Conservation (phyloP, 2,329 filamentous ascomycete genomes). For the Microthyrium microscopicum region DNA sequence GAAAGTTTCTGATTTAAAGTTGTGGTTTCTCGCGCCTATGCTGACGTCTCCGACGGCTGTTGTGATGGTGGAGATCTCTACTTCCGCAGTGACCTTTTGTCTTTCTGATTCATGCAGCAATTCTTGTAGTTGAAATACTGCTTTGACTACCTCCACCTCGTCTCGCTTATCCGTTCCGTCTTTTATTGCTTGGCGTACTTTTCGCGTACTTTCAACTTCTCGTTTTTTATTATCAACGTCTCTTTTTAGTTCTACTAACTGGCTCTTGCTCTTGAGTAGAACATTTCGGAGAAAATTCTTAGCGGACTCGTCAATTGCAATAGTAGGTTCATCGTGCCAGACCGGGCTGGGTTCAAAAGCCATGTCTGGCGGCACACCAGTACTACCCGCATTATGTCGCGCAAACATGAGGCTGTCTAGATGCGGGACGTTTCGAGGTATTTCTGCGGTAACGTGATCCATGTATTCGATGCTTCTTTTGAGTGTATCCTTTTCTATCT, state of each 20-base stretch:
- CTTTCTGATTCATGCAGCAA: constrained; percentile 70
- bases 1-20: constrained; percentile 97
- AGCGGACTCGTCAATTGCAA: constrained; percentile 72
- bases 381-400: constrained; percentile 60
- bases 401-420: constrained; percentile 98
- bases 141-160: constrained; percentile 67
- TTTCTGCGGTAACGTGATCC: constrained; percentile 59
- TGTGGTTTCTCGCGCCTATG: constrained; percentile 82
- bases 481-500: constrained; percentile 66
- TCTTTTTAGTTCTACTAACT: constrained; percentile 60
- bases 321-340: constrained; percentile 83
- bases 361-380: constrained; percentile 79
- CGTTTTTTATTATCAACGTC: constrained; percentile 74
- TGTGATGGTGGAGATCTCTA: constrained; percentile 89
- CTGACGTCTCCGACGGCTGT: constrained; percentile 81
- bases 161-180: constrained; percentile 79
- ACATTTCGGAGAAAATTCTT: constrained; percentile 87
- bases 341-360: constrained; percentile 86
- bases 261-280: constrained; percentile 73
- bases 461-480: constrained; percentile 56
- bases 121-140: constrained; percentile 74
- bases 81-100: constrained; percentile 71
- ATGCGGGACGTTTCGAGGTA: constrained; percentile 70
- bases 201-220: constrained; percentile 66
- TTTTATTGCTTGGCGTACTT: constrained; percentile 56